Evolutionary conservation across 2,329 filamentous ascomycete genomes (phyloP).

Genomic region (Esteya vermicola): DNA sequence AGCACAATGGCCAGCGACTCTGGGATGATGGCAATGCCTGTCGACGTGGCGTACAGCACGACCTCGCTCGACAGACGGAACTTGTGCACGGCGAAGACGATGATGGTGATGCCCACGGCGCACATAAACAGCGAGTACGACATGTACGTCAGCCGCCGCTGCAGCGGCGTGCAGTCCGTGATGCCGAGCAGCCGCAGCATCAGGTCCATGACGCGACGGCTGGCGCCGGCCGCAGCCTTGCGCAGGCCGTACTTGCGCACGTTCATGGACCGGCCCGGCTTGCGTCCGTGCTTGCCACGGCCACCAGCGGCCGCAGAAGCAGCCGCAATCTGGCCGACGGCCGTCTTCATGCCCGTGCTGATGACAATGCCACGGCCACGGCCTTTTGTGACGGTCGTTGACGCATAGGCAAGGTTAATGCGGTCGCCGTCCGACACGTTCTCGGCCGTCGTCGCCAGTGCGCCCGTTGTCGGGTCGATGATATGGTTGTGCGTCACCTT

Average conservation of each 20-base stretch:
- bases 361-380: conserved; percentile 60
- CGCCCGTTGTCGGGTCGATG: conserved; percentile 29
- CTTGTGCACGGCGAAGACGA: conserved; percentile 45
- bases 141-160: conserved; percentile 74
- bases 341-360: conserved; percentile 59
- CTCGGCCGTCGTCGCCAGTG: conserved; percentile 24
- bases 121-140: conserved; percentile 67
- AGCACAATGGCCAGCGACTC: conserved; percentile 55
- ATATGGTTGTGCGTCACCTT: conserved; percentile 43
- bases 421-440: conserved; percentile 56
- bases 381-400: conserved; percentile 58
- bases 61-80: conserved; percentile 41
- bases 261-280: conserved; percentile 29
- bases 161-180: conserved; percentile 62
- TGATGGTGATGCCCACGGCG: conserved; percentile 45
- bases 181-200: conserved; percentile 39
- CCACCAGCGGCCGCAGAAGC: no score
- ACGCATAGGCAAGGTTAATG: conserved; percentile 62
- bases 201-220: conserved; percentile 25
- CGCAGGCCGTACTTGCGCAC: conserved; percentile 25
- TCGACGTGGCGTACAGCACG: conserved; percentile 46
- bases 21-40: conserved; percentile 49
- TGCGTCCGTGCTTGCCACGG: conserved; percentile 31
- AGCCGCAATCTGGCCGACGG: conserved; percentile 63
- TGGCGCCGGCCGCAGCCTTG: conserved; percentile 23